phyloP scores from a whole-genome alignment of 129 eudicot genomes.

The Silybum marianum region DNA sequence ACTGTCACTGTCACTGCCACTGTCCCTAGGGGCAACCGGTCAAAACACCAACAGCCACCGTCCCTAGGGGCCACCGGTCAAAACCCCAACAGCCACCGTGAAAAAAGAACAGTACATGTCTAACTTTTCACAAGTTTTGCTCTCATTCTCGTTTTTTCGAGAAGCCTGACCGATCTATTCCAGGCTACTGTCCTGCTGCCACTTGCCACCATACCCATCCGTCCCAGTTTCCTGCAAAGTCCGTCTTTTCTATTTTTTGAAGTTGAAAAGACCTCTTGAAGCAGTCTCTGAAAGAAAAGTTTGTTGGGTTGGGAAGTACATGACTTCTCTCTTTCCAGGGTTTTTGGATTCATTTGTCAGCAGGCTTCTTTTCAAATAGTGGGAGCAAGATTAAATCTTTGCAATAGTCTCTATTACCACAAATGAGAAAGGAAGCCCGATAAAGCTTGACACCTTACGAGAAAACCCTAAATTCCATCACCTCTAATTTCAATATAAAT shows the following conservation, averaged over 20 bases:
- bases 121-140: neutral
- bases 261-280: neutral
- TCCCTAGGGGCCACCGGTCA: too few species aligned
- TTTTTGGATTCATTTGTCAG: neutral
- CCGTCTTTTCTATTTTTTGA: neutral
- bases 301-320: neutral
- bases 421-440: neutral
- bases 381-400: neutral
- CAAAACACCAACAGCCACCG: too few species aligned
- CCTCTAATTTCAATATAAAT: neutral
- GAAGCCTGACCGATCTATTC: neutral
- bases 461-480: neutral
- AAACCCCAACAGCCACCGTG: neutral
- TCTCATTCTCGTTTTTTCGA: neutral
- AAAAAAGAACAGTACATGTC: too few species aligned
- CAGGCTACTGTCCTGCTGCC: neutral
- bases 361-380: neutral
- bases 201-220: neutral
- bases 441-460: neutral
- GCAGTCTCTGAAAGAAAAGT: neutral
- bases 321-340: neutral
- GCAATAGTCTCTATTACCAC: neutral
- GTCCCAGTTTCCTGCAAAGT: neutral
- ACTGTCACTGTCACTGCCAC: too few species aligned
- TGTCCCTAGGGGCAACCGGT: neutral